Percentiles rank a stretch among this genome's conserved stretches.
These are phyloP conservation scores for Penstemon barbatus DNA, from an alignment of 257 asterid species.

Conservation along the genomic window DNA sequence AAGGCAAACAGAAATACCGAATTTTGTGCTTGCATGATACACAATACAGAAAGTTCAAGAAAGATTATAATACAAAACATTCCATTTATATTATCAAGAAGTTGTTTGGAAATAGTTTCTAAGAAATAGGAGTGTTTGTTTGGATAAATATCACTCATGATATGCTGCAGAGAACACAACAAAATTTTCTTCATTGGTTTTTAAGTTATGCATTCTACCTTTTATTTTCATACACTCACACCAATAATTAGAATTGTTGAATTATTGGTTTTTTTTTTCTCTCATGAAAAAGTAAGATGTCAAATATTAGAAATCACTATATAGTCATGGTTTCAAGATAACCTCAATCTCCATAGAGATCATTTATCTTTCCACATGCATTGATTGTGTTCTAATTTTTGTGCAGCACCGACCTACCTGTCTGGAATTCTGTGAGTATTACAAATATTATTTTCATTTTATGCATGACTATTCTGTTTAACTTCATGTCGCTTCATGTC, in stretches of 20 bases:
- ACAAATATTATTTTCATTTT: slow-evolving; percentile 28
- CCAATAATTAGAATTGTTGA: not conserved
- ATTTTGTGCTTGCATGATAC: not conserved
- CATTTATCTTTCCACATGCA: slow-evolving; percentile 13
- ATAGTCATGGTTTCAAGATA: slow-evolving; percentile 7
- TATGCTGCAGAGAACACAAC: not conserved
- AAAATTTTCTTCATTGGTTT: not conserved
- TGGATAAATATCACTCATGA: not conserved
- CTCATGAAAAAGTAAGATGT: not conserved
- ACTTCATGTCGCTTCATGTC: slow-evolving; percentile 17
- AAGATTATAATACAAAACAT: slow-evolving; percentile 10
- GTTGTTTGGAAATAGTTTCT: not conserved
- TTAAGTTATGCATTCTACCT: not conserved
- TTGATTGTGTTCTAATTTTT: slow-evolving; percentile 34
- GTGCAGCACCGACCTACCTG: slow-evolving; percentile 82
- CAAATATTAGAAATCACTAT: slow-evolving; percentile 3
- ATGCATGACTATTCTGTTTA: slow-evolving; percentile 16
- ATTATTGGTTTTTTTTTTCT: not conserved
- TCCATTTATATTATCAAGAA: not conserved
- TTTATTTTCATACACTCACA: not conserved
- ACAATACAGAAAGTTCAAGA: not conserved
- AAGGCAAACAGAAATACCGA: not conserved
- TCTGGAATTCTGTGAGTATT: slow-evolving; percentile 92
- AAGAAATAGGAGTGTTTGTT: not conserved
- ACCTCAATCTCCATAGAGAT: slow-evolving; percentile 1